A percentile compares a stretch with the other conserved stretches of the same genome.
These are phyloP conservation scores for Pseudopyricularia javanii DNA, from an alignment of 2,329 filamentous ascomycete genomes.

Conservation along the genomic window DNA sequence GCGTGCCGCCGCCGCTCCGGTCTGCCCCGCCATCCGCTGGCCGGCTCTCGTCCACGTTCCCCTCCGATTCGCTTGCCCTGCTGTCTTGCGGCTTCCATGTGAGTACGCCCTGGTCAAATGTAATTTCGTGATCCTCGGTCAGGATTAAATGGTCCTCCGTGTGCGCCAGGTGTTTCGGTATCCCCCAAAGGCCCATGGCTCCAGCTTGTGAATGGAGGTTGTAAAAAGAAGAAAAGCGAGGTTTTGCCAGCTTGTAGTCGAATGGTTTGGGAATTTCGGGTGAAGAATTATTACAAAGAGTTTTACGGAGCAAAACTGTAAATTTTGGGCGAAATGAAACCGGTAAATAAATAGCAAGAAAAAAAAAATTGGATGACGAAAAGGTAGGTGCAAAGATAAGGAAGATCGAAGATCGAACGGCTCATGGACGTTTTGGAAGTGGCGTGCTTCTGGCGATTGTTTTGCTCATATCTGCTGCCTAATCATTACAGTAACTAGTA, in stretches of 20 bases:
- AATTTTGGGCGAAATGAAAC: too few relatives aligned
- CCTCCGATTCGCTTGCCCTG: slow-evolving; percentile 1
- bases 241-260: too few relatives aligned
- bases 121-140: neutral
- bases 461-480: neutral
- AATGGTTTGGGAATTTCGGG: too few relatives aligned
- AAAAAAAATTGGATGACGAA: neutral
- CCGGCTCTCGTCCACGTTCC: neutral
- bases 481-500: too few relatives aligned
- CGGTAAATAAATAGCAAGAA: neutral
- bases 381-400: neutral
- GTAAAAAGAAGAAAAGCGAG: too few relatives aligned
- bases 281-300: too few relatives aligned
- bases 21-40: neutral
- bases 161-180: slow-evolving; percentile 6
- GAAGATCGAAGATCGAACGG: neutral
- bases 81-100: slow-evolving; percentile 2
- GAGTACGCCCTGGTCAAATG: neutral
- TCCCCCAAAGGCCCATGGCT: neutral
- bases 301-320: too few relatives aligned
- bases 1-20: neutral
- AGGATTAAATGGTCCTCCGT: slow-evolving; percentile 5
- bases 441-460: neutral
- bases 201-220: neutral
- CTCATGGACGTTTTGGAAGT: neutral